Base-by-base conservation (phyloP, 2,329 filamentous ascomycete species). In the Aspergillus pseudoglaucus region DNA sequence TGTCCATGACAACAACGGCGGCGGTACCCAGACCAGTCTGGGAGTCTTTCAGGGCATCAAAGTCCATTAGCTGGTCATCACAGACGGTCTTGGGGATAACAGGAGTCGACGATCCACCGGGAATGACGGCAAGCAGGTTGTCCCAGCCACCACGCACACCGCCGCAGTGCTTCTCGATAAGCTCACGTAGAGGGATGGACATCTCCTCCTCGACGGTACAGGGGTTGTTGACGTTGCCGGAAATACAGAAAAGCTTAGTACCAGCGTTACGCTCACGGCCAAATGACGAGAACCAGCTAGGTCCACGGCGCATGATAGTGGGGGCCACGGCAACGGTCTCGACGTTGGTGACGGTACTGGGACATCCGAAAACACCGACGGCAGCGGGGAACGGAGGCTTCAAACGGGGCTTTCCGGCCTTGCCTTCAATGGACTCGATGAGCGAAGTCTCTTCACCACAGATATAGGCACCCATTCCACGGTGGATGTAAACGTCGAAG, bases 181-280 rank as follows among this genome's bases (percentile, higher is more conserved):
- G 83, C 73, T 98, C 93, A 40, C 88, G 85, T 51, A 98, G 82
- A 39, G 93, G 87, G 59, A 98, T 98, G 45, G 88, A 95, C 93
- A 98, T 98, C 75, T 98, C 93, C 75, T 98, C 93, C 73, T 98
- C 93, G 52, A 98, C 93, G 1, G 93, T 97, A 71, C 83, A 89
- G 47, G 93, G 93, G 77, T 97, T 94, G 81, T 98, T 98, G 76
- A 98, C 93, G 71, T 97, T 89, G 23, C 93, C 93, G 47, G 91
- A 97, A 68, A 98, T 97, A 63, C 90, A 96, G 78, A 87, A 98
- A 38, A 98, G 86, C 79, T 98, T 98, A 56, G 93, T 98, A 63
- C 93, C 93, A 61, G 89, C 81, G 75, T 98, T 98, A 58, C 93
- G 85, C 76, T 97, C 91, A 59, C 93, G 90, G 46, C 93, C 93